Evolutionary conservation across 2,329 filamentous ascomycete species (phyloP).

Genomic region (Aurifilum marmelostoma): DNA sequence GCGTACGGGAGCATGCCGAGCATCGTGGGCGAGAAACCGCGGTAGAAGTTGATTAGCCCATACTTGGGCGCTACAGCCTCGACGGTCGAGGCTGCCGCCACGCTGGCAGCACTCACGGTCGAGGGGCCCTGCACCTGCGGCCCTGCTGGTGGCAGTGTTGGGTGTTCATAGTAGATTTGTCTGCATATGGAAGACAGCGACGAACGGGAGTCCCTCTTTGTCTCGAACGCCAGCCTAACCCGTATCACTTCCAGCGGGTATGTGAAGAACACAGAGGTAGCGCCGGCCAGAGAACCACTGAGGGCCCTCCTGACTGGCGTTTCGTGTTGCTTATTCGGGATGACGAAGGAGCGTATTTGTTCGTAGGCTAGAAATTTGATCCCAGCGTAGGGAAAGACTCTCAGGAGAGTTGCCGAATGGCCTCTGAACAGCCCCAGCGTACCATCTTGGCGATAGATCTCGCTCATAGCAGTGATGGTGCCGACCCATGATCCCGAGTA

Average conservation of each 20-base stretch:
- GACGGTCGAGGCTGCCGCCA: conserved; percentile 48
- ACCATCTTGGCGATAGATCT: conserved; percentile 80
- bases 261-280: conserved; percentile 92
- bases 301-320: conserved; percentile 76
- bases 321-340: conserved; percentile 72
- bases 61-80: conserved; percentile 60
- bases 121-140: conserved; percentile 39
- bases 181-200: conserved; percentile 77
- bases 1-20: conserved; percentile 97
- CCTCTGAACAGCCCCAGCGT: conserved; percentile 81
- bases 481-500: conserved; percentile 90
- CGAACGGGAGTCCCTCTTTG: conserved; percentile 71
- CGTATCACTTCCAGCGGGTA: conserved; percentile 93
- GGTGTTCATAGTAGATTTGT: conserved; percentile 83
- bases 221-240: conserved; percentile 93
- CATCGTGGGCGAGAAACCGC: conserved; percentile 87
- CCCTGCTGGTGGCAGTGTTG: conserved; percentile 45
- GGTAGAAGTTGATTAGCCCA: conserved; percentile 89
- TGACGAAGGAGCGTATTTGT: conserved; percentile 82
- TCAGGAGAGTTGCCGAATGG: conserved; percentile 89
- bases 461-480: conserved; percentile 77
- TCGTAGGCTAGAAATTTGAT: conserved; percentile 99
- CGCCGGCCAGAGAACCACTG: conserved; percentile 76
- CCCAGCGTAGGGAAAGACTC: conserved; percentile 95
- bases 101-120: conserved; percentile 46